Evolutionary conservation across 2,329 filamentous ascomycete species (phyloP).

Genomic region (Fusarium sublunatum): DNA sequence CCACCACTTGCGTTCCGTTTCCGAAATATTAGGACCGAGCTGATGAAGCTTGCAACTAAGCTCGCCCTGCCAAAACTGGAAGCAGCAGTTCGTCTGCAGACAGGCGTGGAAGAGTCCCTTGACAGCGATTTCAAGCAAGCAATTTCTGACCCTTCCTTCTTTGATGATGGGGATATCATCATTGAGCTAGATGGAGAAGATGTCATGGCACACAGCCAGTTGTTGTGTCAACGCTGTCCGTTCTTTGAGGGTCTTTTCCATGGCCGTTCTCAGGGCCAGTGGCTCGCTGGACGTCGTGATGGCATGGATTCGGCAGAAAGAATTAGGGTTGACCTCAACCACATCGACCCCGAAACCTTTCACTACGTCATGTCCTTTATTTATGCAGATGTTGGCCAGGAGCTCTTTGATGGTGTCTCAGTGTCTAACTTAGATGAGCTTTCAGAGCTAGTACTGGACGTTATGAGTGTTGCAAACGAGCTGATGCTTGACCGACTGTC

Average conservation of each 20-base stretch:
- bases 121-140: slow-evolving; percentile 77
- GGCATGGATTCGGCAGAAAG: slow-evolving; percentile 50
- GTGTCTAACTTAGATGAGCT: slow-evolving; percentile 82
- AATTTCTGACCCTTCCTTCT: slow-evolving; percentile 75
- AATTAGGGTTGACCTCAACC: slow-evolving; percentile 82
- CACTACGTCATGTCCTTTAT: slow-evolving; percentile 81
- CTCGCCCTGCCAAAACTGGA: slow-evolving; percentile 80
- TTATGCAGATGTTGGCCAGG: slow-evolving; percentile 83
- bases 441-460: slow-evolving; percentile 88
- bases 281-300: slow-evolving; percentile 79
- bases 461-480: slow-evolving; percentile 91
- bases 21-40: slow-evolving; percentile 81
- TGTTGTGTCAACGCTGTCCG: slow-evolving; percentile 85
- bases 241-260: slow-evolving; percentile 93
- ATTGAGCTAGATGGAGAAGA: slow-evolving; percentile 82
- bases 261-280: slow-evolving; percentile 85
- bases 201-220: slow-evolving; percentile 77
- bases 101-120: slow-evolving; percentile 70
- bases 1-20: slow-evolving; percentile 76
- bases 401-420: slow-evolving; percentile 83
- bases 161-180: slow-evolving; percentile 81
- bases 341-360: slow-evolving; percentile 80
- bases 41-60: slow-evolving; percentile 85
- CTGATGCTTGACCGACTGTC: slow-evolving; percentile 93
- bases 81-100: slow-evolving; percentile 80